phyloP scores from a whole-genome alignment of 2,329 filamentous ascomycete genomes.

The Aspergillus sp. region DNA sequence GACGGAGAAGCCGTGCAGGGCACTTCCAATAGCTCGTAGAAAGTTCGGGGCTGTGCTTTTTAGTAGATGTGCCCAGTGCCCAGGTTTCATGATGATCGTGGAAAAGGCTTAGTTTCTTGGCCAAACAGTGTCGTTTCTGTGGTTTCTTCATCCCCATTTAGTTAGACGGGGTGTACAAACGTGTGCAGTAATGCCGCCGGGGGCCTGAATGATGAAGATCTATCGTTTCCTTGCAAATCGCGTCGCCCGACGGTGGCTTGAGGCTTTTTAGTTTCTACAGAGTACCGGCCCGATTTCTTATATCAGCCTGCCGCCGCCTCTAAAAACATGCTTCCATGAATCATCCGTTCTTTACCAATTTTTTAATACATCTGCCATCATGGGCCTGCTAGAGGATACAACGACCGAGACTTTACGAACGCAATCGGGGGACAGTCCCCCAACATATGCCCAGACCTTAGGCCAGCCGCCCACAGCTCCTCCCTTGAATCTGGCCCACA shows the following conservation, averaged over 20 bases:
- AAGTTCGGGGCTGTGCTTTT: conserved; percentile 6
- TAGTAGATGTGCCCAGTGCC: not conserved
- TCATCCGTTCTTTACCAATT: too few relatives aligned
- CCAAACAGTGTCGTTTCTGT: not conserved
- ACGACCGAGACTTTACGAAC: not conserved
- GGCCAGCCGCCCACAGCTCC: conserved; percentile 21
- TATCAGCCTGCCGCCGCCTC: too few relatives aligned
- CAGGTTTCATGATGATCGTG: not conserved
- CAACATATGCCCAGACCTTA: conserved; percentile 25
- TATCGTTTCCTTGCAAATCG: too few relatives aligned
- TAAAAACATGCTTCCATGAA: too few relatives aligned
- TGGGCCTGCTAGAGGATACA: conserved; percentile 3
- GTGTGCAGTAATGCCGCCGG: too few relatives aligned
- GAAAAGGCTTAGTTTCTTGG: not conserved
- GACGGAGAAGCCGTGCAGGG: not conserved
- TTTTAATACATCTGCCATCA: not conserved
- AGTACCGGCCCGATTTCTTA: too few relatives aligned
- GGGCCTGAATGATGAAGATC: too few relatives aligned
- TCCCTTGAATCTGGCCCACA: conserved; percentile 22
- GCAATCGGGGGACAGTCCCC: conserved; percentile 20
- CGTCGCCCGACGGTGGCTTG: too few relatives aligned
- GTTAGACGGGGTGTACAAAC: too few relatives aligned
- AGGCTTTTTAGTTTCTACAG: too few relatives aligned
- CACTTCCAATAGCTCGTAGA: not conserved
- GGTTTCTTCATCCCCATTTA: too few relatives aligned